Evolutionary conservation across 495 filamentous ascomycete genomes (phyloP).

Genomic region (Penicillium bialowiezense): DNA sequence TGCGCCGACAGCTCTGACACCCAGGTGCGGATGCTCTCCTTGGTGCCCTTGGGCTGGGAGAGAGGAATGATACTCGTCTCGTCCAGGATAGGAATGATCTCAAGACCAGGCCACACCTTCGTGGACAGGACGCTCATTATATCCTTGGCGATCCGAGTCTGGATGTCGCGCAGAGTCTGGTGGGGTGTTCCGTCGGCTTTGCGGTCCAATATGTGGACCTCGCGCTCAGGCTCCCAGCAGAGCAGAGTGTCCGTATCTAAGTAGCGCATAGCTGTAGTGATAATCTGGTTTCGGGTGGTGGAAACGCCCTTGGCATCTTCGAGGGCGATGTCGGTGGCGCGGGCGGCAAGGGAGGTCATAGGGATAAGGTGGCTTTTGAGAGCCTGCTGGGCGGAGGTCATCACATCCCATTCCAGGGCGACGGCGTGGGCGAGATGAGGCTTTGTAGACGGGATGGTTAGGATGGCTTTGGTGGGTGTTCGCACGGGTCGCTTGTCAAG

Average conservation of each 20-base stretch:
- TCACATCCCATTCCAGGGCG: conserved; percentile 88
- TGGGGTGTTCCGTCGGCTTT: conserved; percentile 23
- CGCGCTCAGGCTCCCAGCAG: conserved; percentile 77
- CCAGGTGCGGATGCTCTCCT: conserved; percentile 77
- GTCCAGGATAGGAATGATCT: conserved; percentile 73
- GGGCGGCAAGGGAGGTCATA: conserved; percentile 77
- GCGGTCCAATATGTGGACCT: conserved; percentile 21
- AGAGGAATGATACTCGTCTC: conserved; percentile 67
- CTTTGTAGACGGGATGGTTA: conserved; percentile 71
- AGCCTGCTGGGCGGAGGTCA: conserved; percentile 75
- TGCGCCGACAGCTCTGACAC: conserved; percentile 63
- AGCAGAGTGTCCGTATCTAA: conserved; percentile 91
- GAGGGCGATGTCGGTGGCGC: conserved; percentile 72
- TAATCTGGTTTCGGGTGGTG: conserved; percentile 54
- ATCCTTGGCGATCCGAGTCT: conserved; percentile 61
- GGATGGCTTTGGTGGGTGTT: conserved; percentile 65
- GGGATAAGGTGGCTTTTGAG: conserved; percentile 78
- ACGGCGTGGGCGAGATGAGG: conserved; percentile 80
- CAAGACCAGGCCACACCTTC: conserved; percentile 81
- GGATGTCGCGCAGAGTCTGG: conserved; percentile 67
- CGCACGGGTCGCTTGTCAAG: conserved; percentile 81
- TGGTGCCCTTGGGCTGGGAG: conserved; percentile 66
- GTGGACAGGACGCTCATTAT: conserved; percentile 68
- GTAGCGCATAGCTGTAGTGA: conserved; percentile 72
- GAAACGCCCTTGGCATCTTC: conserved; percentile 54